Base-by-base conservation (phyloP, 176 grass and related monocot genomes). In the Eragrostis nindensis region DNA sequence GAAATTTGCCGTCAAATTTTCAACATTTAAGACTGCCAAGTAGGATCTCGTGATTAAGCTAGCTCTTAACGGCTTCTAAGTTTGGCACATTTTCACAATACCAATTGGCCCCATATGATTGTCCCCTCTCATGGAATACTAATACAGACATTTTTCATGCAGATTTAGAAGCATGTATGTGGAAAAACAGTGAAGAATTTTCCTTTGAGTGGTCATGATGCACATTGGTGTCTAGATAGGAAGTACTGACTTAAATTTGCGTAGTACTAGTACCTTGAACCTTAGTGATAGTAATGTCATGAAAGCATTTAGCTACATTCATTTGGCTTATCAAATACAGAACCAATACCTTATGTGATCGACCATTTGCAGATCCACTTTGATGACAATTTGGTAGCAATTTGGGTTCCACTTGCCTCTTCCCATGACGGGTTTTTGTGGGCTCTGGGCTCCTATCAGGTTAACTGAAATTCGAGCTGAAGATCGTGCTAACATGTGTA, bases 151-250 rank as follows among this genome's bases (percentile, higher is more conserved):
- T 44, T 26, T 79, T 79, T 13, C 29, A 36, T 82, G 71, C 63
- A 82, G 84, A 63, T 59, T 75, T 27, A n/a, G 52, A 81, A 81
- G 41, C 59, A 57, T 56, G 4, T 53, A 57, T 38, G 10, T 64
- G 57, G 47, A 21, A 68, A 68, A 27, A 17, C 59, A 24, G 59
- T 48, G 5, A 41, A 52, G 13, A 61, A 24, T 50, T 66, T 50
- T 86, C 32, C 43, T 70, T 62, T 53, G 62, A 30, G 12, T 63
- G 45, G 21, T 78, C 30, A 27, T 47, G 42, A 68, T 57, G 67
- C 9, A 63, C 56, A 72, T 19, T 11, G 17, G 11, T 49, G 8
- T 29, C 5, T 32, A 85, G 52, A 72, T 53, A 52, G 43, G 32
- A 78, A 72, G 26, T 53, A n/a, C 7, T 13, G 62, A 47, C 47